phyloP scores from a whole-genome alignment of 768 basidiomycete genomes.

The Termitomyces sp. region DNA sequence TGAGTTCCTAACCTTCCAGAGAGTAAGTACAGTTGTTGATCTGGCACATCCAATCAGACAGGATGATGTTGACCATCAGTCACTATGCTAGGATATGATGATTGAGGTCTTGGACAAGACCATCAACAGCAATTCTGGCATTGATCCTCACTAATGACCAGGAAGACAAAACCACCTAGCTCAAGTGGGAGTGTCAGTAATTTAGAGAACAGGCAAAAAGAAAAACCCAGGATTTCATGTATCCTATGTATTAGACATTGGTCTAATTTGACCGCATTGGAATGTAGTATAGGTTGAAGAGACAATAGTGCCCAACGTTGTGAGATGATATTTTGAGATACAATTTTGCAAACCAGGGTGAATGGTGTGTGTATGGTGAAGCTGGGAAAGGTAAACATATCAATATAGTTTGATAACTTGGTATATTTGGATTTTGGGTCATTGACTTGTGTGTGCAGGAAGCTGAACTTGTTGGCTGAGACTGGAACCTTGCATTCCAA shows the following conservation, averaged over 20 bases:
- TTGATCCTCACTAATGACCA: conserved; percentile 18
- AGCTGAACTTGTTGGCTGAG: no score
- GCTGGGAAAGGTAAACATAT: conserved; percentile 18
- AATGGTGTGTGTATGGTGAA: conserved; percentile 11
- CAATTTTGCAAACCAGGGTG: conserved; percentile 16
- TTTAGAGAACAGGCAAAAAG: conserved; percentile 11
- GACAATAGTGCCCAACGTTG: conserved; percentile 13
- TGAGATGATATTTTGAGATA: conserved; percentile 17
- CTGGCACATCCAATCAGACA: conserved; percentile 14
- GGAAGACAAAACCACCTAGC: conserved; percentile 17
- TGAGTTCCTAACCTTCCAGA: neutral
- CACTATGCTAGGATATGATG: conserved; percentile 17
- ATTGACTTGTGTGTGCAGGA: no score
- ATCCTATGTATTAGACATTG: conserved; percentile 6
- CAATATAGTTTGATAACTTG: conserved; percentile 14
- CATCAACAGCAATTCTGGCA: conserved; percentile 11
- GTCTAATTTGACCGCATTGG: conserved; percentile 16
- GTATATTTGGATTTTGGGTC: conserved; percentile 8
- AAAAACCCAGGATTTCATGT: conserved; percentile 18
- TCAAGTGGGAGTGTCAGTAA: conserved; percentile 10
- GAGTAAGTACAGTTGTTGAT: conserved; percentile 7
- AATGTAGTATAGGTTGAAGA: conserved; percentile 8
- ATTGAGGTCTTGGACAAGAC: conserved; percentile 19
- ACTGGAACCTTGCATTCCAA: no score
- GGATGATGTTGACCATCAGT: conserved; percentile 12